Conservation (phyloP, 2,329 filamentous ascomycete genomes). For the Penicillium sp. region DNA sequence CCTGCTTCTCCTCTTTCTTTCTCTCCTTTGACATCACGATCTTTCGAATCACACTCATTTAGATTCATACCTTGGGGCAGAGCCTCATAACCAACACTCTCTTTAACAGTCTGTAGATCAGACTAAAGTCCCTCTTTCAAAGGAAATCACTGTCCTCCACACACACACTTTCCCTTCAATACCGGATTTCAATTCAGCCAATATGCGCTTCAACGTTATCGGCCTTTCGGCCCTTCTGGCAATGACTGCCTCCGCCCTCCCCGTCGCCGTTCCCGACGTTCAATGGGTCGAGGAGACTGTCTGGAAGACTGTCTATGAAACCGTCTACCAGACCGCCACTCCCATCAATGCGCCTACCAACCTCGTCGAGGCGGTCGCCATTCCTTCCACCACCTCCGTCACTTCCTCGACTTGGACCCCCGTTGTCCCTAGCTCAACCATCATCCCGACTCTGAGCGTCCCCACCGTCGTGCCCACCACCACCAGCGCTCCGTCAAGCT, state of each 20-base stretch:
- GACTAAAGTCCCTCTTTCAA: constrained; percentile 3
- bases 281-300: not conserved
- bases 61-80: constrained; percentile 4
- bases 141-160: not conserved
- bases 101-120: constrained; percentile 12
- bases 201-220: constrained; percentile 14
- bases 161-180: constrained; percentile 1
- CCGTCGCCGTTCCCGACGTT: constrained; percentile 4
- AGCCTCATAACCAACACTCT: constrained; percentile 3
- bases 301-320: constrained; percentile 9
- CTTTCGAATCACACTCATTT: constrained; percentile 12
- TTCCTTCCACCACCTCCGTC: not conserved
- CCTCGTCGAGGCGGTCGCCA: not conserved
- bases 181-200: constrained; percentile 1
- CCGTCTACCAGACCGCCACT: not conserved
- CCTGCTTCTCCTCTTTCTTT: not conserved
- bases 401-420: not conserved
- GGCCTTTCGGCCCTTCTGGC: constrained; percentile 11
- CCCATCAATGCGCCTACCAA: not conserved
- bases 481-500: constrained; percentile 3
- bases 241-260: constrained; percentile 10
- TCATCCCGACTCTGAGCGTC: not conserved
- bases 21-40: constrained; percentile 4
- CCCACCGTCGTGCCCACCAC: constrained; percentile 6
- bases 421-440: not conserved